phyloP scores from a whole-genome alignment of 108 stramenopile genomes.

The Stephanodiscus minutulus region DNA sequence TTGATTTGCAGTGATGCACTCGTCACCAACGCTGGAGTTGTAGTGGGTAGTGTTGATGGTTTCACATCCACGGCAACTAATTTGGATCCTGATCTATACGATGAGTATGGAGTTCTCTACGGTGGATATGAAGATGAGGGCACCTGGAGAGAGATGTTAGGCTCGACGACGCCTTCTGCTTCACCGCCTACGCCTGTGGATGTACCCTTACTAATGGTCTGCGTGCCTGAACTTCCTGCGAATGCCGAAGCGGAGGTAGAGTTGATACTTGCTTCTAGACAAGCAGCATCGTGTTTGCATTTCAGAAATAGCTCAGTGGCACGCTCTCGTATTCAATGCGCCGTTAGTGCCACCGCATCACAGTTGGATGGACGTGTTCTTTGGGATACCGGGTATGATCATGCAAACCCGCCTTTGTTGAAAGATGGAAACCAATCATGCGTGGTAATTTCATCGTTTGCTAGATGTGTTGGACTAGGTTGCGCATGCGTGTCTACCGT shows the following conservation, averaged over 20 bases:
- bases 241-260: constrained; percentile 81
- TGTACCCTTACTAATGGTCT: constrained; percentile 71
- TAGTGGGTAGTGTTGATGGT: constrained; percentile 69
- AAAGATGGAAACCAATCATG: constrained; percentile 21
- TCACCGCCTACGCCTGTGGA: constrained; percentile 11
- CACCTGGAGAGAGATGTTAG: constrained; percentile 67
- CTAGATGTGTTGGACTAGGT: constrained; percentile 54
- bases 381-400: constrained; percentile 70
- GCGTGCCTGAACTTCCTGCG: constrained; percentile 81
- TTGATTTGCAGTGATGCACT: constrained; percentile 48
- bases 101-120: constrained; percentile 56
- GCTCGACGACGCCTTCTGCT: constrained; percentile 20
- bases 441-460: constrained; percentile 33
- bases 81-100: constrained; percentile 34
- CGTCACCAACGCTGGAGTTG: constrained; percentile 61
- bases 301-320: constrained; percentile 21
- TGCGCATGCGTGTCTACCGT: constrained; percentile 56
- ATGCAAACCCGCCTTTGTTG: background rate
- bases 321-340: constrained; percentile 4
- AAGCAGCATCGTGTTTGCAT: constrained; percentile 54
- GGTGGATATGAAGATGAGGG: constrained; percentile 87
- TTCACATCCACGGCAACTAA: constrained; percentile 7
- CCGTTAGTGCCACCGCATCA: background rate
- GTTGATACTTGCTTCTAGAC: constrained; percentile 61
- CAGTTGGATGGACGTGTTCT: background rate